phyloP scores from a whole-genome alignment of 768 basidiomycete genomes.

The Hypholoma fasciculare region DNA sequence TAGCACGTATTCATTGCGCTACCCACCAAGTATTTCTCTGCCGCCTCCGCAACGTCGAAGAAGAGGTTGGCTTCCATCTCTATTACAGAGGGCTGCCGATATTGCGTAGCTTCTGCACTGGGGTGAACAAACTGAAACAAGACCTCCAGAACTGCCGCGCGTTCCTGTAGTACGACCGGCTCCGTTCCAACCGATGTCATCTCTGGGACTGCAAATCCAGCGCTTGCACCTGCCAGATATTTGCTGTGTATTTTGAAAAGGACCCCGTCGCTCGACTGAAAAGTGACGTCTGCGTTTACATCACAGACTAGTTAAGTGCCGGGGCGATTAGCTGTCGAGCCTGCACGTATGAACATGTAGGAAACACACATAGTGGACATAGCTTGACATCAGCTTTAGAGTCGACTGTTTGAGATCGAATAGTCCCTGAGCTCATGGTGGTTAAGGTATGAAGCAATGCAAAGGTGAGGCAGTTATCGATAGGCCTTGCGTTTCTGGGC shows the following conservation, averaged over 20 bases:
- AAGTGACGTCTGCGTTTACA: neutral
- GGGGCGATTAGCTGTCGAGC: too few species aligned
- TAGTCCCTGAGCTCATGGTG: too few species aligned
- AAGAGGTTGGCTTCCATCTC: conserved; percentile 4
- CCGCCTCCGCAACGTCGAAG: conserved; percentile 18
- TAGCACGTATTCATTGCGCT: conserved; percentile 14
- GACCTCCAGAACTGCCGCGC: neutral
- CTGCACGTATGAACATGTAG: too few species aligned
- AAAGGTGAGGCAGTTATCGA: too few species aligned
- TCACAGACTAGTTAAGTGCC: neutral
- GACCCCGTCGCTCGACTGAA: neutral
- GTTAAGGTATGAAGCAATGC: too few species aligned
- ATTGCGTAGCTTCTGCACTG: too few species aligned
- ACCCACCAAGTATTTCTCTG: conserved; percentile 21
- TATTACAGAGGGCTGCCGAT: neutral
- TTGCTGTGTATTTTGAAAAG: neutral
- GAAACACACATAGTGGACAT: too few species aligned
- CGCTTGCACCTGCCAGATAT: neutral
- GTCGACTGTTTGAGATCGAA: too few species aligned
- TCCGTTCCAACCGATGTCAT: too few species aligned
- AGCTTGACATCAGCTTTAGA: too few species aligned
- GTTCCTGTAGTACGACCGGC: neutral
- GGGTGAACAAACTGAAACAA: neutral
- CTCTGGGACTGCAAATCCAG: neutral
- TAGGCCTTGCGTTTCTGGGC: too few species aligned